These are phyloP conservation scores for Hypoxylon sp. DNA, from an alignment of 2,329 filamentous ascomycete species.

Conservation along the genomic window DNA sequence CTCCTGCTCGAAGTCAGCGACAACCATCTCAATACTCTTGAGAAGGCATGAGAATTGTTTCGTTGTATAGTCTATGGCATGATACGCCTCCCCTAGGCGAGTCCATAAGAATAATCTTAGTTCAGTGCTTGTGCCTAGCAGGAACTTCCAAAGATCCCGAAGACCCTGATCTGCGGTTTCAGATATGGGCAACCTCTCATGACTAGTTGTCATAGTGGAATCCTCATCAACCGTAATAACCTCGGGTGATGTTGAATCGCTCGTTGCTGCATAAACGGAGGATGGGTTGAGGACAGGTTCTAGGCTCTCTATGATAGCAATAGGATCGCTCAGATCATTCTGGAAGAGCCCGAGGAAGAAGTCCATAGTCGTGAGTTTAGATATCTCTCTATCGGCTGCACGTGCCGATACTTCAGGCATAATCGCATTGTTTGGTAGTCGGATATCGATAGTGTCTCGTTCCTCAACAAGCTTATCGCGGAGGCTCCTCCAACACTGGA, in stretches of 20 bases:
- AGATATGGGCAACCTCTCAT: constrained; percentile 60
- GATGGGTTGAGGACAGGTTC: constrained; percentile 90
- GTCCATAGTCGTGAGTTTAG: constrained; percentile 93
- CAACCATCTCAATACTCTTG: constrained; percentile 86
- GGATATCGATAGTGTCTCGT: constrained; percentile 62
- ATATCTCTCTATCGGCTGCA: constrained; percentile 92
- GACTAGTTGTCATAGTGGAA: constrained; percentile 36
- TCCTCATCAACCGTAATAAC: constrained; percentile 40
- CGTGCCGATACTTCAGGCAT: constrained; percentile 88
- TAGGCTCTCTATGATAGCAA: constrained; percentile 88
- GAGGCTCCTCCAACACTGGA: constrained; percentile 71
- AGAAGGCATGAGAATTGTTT: constrained; percentile 92
- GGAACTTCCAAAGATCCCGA: constrained; percentile 86
- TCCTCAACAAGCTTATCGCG: constrained; percentile 65
- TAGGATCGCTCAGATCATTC: constrained; percentile 83
- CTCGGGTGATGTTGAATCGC: constrained; percentile 40
- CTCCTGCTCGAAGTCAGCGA: constrained; percentile 73
- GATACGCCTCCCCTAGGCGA: constrained; percentile 89
- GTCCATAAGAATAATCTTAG: constrained; percentile 91
- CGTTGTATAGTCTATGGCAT: constrained; percentile 84
- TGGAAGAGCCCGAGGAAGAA: constrained; percentile 94
- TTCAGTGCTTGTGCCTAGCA: constrained; percentile 84
- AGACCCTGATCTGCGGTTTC: constrained; percentile 71
- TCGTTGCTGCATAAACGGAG: constrained; percentile 62
- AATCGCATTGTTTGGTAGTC: constrained; percentile 85